Evolutionary conservation across 768 basidiomycete genomes (phyloP), one percentile per base, ranked within the genome.

Genomic region (Phylloporus arenicola): DNA sequence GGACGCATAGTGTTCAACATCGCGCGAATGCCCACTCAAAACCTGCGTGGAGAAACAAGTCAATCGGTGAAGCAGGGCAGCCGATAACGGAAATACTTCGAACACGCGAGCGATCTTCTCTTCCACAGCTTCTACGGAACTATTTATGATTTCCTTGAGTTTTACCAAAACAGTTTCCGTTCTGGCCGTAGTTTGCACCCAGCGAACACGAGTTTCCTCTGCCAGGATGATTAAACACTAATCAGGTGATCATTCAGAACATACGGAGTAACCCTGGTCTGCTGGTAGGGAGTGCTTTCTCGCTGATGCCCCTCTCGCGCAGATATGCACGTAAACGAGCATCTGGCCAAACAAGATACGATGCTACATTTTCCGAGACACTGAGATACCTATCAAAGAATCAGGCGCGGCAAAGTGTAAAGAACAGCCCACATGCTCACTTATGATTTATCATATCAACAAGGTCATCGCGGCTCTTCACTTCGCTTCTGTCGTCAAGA

Each of bases 281-380:
- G 3, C 61, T 65, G 1, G 75, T 78, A 1, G 86, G 84, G 37
- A 89, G 73, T 43, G 74, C 72, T n/a, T 75, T 75, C 58, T 94
- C 91, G 54, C 77, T 72, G 25, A 95, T 61, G 43, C 86, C 87
- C 55, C 80, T 78, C 61, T 88, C 81, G 39, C 92, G 79, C 17
- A 97, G 78, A 69, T 89, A 96, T 2, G 88, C 92, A 41, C 93
- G 84, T 24, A 98, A 81, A 29, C 94, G 80, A 3, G 93, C 89
- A 61, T 97, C 94, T 12, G 91, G 89, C 95, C 95, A 98, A 10
- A 79, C 77, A 44, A 94, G 73, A 69, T 95, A 96, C 3, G 81
- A 71, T 3, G 83, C 75, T 1, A 77, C 75, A 31, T 72, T 69
- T 6, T 58, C 45, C n/a, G 64, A 62, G 43, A 65, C 64, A 45